Evolutionary conservation across 208 protist species (phyloP).

Genomic region (Crithidia acanthocephali): DNA sequence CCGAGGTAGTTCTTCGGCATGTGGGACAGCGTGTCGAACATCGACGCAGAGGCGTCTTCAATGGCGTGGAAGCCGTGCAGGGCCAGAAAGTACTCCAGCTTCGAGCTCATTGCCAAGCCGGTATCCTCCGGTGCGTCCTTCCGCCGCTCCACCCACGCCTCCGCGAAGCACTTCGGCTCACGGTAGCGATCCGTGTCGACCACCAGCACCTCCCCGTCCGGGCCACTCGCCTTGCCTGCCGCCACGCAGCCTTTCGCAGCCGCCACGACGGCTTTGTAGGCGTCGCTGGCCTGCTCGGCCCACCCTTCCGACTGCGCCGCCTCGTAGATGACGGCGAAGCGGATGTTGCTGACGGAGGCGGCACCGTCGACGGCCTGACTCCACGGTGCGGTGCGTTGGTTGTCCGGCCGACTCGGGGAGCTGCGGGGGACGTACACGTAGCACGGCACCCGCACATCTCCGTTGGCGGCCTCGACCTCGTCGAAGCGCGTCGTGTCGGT

Average conservation of each 20-base stretch:
- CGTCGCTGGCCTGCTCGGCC: conserved; percentile 26
- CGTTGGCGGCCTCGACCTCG: conserved; percentile 37
- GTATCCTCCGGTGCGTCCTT: conserved; percentile 1
- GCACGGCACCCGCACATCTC: conserved; percentile 60
- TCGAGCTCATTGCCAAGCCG: conserved; percentile 29
- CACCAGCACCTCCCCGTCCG: conserved; percentile 69
- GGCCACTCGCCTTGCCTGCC: conserved; percentile 44
- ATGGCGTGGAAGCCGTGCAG: conserved; percentile 76
- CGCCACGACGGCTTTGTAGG: conserved; percentile 53
- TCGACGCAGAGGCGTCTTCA: conserved; percentile 53
- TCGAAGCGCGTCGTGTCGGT: conserved; percentile 46
- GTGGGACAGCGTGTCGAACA: conserved; percentile 52
- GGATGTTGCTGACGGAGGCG: conserved; percentile 69
- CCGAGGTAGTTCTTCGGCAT: conserved; percentile 68
- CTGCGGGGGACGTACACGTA: conserved; percentile 65
- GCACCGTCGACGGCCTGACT: conserved; percentile 60
- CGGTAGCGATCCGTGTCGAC: conserved; percentile 64
- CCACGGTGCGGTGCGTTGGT: conserved; percentile 46
- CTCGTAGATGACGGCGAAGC: conserved; percentile 76
- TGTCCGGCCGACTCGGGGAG: conserved; percentile 32
- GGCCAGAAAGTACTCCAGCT: conserved; percentile 53
- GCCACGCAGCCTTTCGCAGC: conserved; percentile 47
- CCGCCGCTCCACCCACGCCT: conserved; percentile 56
- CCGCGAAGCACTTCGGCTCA: conserved; percentile 68
- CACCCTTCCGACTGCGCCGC: conserved; percentile 41